Conservation (phyloP, 192 early-diverging fungal genomes). For the Rhizoclosmatium sp. region DNA sequence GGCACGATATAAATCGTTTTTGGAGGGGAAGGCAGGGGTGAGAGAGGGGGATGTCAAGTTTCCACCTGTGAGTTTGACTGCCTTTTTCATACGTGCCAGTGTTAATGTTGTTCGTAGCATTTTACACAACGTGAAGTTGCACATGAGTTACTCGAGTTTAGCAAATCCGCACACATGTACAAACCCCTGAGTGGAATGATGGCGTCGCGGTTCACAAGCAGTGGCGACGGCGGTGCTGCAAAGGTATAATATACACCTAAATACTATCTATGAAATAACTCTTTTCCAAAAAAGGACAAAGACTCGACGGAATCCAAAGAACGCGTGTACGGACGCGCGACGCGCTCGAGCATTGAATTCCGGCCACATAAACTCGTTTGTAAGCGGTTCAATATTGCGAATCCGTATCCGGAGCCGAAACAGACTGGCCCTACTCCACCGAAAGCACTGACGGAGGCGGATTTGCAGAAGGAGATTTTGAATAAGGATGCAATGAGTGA, state of each 20-base stretch:
- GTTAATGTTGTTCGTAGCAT: conserved; percentile 19
- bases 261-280: too few species aligned
- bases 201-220: conserved; percentile 72
- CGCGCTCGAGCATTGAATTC: conserved; percentile 64
- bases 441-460: conserved; percentile 37
- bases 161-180: conserved; percentile 78
- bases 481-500: conserved; percentile 52
- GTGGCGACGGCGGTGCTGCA: neutral
- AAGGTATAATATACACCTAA: neutral
- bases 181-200: conserved; percentile 74
- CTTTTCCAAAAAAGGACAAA: conserved; percentile 35
- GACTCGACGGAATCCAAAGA: neutral
- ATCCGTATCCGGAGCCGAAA: conserved; percentile 66
- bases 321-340: conserved; percentile 68
- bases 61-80: conserved; percentile 32
- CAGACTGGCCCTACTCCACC: conserved; percentile 10
- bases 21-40: conserved; percentile 70
- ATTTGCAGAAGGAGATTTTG: conserved; percentile 44
- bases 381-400: conserved; percentile 78
- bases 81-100: neutral
- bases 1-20: conserved; percentile 72
- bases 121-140: conserved; percentile 39
- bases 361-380: conserved; percentile 75
- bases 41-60: conserved; percentile 23
- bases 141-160: conserved; percentile 79